These are phyloP conservation scores for Dipodascus albidus DNA, from an alignment of 805 yeast species.

Conservation along the genomic window DNA sequence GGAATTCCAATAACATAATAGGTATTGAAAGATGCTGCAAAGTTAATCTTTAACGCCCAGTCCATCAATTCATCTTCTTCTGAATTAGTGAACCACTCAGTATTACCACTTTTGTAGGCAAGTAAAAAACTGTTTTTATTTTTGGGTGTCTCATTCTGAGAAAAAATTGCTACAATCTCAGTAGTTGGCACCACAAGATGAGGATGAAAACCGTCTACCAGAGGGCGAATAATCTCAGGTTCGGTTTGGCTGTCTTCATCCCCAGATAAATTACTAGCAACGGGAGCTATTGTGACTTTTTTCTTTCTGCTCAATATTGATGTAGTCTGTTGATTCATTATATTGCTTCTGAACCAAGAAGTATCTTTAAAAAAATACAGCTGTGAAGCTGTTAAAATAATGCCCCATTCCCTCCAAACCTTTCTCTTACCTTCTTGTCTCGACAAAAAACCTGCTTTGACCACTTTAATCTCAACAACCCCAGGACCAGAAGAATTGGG, in stretches of 20 bases:
- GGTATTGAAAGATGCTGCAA: conserved; percentile 36
- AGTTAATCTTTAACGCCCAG: conserved; percentile 50
- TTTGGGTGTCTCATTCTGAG: conserved; percentile 8
- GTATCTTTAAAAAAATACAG: conserved; percentile 31
- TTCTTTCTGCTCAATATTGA: not conserved
- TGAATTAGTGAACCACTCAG: conserved; percentile 31
- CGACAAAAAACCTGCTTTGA: conserved; percentile 28
- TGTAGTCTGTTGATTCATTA: not conserved
- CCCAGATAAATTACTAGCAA: not conserved
- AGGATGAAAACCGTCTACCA: conserved; percentile 27
- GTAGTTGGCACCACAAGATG: conserved; percentile 27
- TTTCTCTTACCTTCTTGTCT: conserved; percentile 26
- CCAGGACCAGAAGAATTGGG: conserved; percentile 21
- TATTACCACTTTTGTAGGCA: conserved; percentile 14
- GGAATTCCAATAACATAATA: conserved; percentile 20
- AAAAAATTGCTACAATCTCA: conserved; percentile 31
- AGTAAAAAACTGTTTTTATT: conserved; percentile 18
- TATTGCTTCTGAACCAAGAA: conserved; percentile 23
- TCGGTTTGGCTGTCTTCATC: not conserved
- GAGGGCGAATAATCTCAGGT: conserved; percentile 19
- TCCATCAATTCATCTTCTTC: conserved; percentile 36
- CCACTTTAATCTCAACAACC: conserved; percentile 27
- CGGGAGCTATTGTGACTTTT: not conserved
- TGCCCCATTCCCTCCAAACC: conserved; percentile 32
- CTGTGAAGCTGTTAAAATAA: conserved; percentile 29